phyloP scores from a whole-genome alignment of 139 green algal genomes.

The Micractinium sp. region DNA sequence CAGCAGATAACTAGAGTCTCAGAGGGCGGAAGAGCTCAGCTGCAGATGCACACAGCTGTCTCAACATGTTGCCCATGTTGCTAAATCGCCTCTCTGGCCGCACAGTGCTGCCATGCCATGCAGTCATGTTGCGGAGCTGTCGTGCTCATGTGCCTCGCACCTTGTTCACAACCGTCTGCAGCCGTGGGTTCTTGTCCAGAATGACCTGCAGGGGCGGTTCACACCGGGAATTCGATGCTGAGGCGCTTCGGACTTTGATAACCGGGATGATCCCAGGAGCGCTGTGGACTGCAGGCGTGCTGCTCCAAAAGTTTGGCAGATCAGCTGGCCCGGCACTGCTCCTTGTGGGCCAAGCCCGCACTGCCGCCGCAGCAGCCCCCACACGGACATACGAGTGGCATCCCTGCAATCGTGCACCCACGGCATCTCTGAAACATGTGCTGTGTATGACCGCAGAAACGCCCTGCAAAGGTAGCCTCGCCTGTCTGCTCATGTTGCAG shows the following conservation, averaged over 20 bases:
- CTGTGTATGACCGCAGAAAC: no score
- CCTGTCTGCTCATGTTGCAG: background rate
- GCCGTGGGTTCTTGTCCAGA: conserved; percentile 95
- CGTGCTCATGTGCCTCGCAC: conserved; percentile 18
- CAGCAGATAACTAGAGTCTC: no score
- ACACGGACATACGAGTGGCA: background rate
- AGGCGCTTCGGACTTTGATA: background rate
- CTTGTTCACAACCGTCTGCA: conserved; percentile 97
- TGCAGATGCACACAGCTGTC: background rate
- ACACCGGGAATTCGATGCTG: background rate
- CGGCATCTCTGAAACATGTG: background rate
- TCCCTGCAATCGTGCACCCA: background rate
- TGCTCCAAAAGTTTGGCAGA: no score
- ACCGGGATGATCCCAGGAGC: background rate
- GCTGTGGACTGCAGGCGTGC: background rate
- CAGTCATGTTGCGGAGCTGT: no score
- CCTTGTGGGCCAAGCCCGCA: no score
- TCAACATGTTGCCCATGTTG: background rate
- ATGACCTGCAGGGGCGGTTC: conserved; percentile 60
- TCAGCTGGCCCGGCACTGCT: no score
- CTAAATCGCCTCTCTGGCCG: no score
- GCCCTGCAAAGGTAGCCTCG: no score
- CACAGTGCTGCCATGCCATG: no score
- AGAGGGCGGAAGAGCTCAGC: no score
- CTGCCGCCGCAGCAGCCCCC: no score